Conservation (phyloP, 176 grass and related monocot species). For the Avena atlantica region DNA sequence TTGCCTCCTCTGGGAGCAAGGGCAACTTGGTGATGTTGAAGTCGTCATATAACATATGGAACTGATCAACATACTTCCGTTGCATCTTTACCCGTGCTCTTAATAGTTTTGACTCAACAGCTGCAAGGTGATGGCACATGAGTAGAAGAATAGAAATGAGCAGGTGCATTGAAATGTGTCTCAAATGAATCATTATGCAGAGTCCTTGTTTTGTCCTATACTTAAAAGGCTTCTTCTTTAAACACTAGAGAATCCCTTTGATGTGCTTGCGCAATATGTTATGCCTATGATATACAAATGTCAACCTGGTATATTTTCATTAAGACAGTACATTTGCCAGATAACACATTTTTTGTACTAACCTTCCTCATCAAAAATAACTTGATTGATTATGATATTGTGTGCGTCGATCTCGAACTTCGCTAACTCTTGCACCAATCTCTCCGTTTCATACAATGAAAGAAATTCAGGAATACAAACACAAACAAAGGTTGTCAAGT, state of each 20-base stretch:
- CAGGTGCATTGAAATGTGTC: not conserved
- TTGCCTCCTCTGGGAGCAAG: conserved; percentile 92
- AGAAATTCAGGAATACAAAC: conserved; percentile 99
- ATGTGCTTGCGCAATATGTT: conserved; percentile 13
- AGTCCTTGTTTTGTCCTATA: not conserved
- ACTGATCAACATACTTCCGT: conserved; percentile 94
- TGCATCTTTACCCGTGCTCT: conserved; percentile 93
- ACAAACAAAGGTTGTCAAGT: conserved; percentile 98
- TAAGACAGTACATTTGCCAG: not conserved
- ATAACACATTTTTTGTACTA: conserved; percentile 20
- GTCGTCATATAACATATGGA: conserved; percentile 95
- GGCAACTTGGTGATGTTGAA: conserved; percentile 98
- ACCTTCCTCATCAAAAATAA: conserved; percentile 96
- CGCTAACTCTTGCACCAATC: conserved; percentile 97
- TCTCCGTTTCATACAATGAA: conserved; percentile 99
- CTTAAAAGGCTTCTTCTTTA: conserved; percentile 1
- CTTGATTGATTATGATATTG: conserved; percentile 99
- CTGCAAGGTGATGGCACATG: conserved; percentile 47
- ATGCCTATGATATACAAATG: not conserved
- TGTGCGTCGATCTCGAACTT: conserved; percentile 98
- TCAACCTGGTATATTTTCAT: conserved; percentile 1
- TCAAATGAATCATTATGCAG: not conserved
- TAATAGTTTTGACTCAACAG: conserved; percentile 88
- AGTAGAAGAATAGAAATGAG: conserved; percentile 40
- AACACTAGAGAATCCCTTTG: conserved; percentile 9